Conservation (phyloP, 257 asterid genomes). For the Gynochthodes officinalis region DNA sequence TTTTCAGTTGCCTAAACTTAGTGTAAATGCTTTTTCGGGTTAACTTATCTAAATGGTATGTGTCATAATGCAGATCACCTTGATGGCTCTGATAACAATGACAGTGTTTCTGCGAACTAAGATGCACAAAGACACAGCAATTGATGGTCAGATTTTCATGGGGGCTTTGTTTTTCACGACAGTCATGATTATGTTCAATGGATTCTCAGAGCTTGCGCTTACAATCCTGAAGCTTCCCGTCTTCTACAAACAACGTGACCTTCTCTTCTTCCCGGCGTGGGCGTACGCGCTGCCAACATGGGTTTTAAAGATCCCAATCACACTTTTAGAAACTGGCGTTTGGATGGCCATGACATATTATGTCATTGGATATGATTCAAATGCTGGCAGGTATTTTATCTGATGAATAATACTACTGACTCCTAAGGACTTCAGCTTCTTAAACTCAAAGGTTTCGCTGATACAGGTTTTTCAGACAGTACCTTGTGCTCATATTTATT, state of each 20-base stretch:
- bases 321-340: slow-evolving; percentile 58
- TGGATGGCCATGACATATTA: slow-evolving; percentile 83
- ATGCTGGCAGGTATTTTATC: slow-evolving; percentile 31
- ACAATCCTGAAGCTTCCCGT: slow-evolving; percentile 76
- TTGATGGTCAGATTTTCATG: slow-evolving; percentile 69
- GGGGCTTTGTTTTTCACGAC: slow-evolving; percentile 77
- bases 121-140: slow-evolving; percentile 56
- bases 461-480: slow-evolving; percentile 63
- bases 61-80: slow-evolving; percentile 49
- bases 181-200: slow-evolving; percentile 78
- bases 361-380: slow-evolving; percentile 80
- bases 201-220: slow-evolving; percentile 79
- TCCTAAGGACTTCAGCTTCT: background rate
- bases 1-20: background rate
- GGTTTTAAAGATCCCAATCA: slow-evolving; percentile 67
- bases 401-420: background rate
- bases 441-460: background rate
- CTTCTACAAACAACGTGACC: slow-evolving; percentile 82
- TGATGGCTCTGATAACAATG: slow-evolving; percentile 57
- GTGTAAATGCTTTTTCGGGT: background rate
- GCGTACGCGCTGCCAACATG: slow-evolving; percentile 78
- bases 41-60: background rate
- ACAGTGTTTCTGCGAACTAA: slow-evolving; percentile 83
- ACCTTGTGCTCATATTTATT: slow-evolving; percentile 55
- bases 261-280: slow-evolving; percentile 85